Conservation (phyloP, 805 yeast species). For the Hanseniaspora occidentalis region DNA sequence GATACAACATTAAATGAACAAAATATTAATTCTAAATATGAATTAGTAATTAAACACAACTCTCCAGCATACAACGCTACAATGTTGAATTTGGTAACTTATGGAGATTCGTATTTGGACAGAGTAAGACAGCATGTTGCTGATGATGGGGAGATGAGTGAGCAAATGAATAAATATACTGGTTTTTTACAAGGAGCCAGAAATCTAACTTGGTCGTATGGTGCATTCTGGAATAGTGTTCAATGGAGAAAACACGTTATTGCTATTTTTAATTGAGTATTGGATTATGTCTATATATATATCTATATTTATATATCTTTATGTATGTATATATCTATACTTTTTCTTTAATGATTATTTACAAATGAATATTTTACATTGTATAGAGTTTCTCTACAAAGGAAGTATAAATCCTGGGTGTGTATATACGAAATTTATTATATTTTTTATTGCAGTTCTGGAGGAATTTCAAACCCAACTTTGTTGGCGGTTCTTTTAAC, state of each 20-base stretch:
- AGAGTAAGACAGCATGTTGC: conserved; percentile 7
- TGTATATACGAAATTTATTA: background rate
- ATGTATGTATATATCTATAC: too few species aligned
- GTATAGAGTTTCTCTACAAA: too few species aligned
- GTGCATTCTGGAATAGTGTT: conserved; percentile 58
- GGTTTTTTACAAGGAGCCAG: conserved; percentile 86
- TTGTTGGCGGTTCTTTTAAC: conserved; percentile 69
- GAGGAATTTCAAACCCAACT: conserved; percentile 73
- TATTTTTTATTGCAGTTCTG: background rate
- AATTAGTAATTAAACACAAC: conserved; percentile 18
- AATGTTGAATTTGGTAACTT: conserved; percentile 33
- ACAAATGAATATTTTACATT: too few species aligned
- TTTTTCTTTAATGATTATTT: too few species aligned
- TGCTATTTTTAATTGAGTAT: background rate
- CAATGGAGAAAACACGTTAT: conserved; percentile 40
- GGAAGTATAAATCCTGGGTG: too few species aligned
- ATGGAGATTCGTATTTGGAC: conserved; percentile 40
- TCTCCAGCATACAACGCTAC: conserved; percentile 34
- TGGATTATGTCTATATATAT: too few species aligned
- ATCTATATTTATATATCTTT: background rate
- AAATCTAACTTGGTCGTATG: conserved; percentile 84
- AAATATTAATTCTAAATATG: conserved; percentile 9
- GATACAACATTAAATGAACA: conserved; percentile 9
- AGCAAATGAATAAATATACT: conserved; percentile 69
- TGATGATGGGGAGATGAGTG: conserved; percentile 60